phyloP scores from a whole-genome alignment of 495 filamentous ascomycete species.

The Lentithecium fluviatile region DNA sequence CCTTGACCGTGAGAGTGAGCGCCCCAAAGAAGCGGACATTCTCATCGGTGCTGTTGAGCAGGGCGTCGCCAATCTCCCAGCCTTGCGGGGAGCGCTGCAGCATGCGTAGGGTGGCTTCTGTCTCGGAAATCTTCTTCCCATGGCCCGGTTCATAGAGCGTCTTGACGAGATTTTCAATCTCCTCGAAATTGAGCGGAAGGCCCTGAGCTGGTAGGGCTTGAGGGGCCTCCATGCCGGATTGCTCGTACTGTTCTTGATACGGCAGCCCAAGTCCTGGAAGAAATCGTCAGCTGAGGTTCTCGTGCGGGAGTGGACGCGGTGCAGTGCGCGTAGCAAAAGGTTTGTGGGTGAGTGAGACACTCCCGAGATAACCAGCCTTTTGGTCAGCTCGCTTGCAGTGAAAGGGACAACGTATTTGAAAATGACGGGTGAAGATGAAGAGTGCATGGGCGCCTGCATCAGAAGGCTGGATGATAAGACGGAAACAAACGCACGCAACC shows the following conservation, averaged over 20 bases:
- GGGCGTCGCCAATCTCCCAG: slow-evolving; percentile 77
- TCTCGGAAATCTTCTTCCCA: slow-evolving; percentile 59
- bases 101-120: slow-evolving; percentile 72
- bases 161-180: slow-evolving; percentile 32
- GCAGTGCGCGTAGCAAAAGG: too few species aligned
- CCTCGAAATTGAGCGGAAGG: slow-evolving; percentile 15
- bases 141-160: slow-evolving; percentile 51
- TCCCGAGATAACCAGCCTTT: too few species aligned
- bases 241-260: not conserved
- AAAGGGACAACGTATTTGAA: too few species aligned
- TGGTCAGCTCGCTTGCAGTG: too few species aligned
- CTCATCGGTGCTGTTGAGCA: slow-evolving; percentile 63
- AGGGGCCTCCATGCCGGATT: slow-evolving; percentile 15
- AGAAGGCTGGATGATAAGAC: too few species aligned
- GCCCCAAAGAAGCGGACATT: slow-evolving; percentile 92
- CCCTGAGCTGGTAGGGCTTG: slow-evolving; percentile 3
- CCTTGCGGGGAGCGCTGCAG: slow-evolving; percentile 76
- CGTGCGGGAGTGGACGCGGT: too few species aligned
- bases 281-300: too few species aligned
- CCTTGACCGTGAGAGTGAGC: slow-evolving; percentile 86
- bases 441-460: too few species aligned
- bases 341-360: too few species aligned
- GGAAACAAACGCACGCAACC: too few species aligned
- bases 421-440: too few species aligned
- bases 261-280: too few species aligned